Evolutionary conservation across 2,329 filamentous ascomycete genomes (phyloP).

Genomic region (Elsinoe ampelina): DNA sequence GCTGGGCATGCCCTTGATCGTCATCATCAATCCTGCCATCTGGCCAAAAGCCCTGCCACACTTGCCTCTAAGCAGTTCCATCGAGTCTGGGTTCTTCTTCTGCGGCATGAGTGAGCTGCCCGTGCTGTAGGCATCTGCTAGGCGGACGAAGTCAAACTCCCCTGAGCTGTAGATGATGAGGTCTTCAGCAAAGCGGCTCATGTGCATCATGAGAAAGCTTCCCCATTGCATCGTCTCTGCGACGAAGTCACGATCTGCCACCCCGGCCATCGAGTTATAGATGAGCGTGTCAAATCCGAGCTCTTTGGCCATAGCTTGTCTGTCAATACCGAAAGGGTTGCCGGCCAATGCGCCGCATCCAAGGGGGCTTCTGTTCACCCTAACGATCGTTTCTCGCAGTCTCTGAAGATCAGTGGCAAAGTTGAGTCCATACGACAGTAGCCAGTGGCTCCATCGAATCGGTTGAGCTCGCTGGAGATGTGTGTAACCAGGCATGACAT

Average conservation of each 20-base stretch:
- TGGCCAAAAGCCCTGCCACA: constrained; percentile 68
- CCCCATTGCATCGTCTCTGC: constrained; percentile 75
- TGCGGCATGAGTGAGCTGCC: constrained; percentile 72
- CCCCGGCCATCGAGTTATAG: constrained; percentile 68
- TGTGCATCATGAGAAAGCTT: constrained; percentile 66
- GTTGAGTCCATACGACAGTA: constrained; percentile 63
- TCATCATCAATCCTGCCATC: constrained; percentile 71
- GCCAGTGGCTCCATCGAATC: constrained; percentile 73
- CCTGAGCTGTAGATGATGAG: constrained; percentile 71
- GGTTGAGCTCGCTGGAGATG: constrained; percentile 77
- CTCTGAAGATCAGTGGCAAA: constrained; percentile 70
- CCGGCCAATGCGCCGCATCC: constrained; percentile 71
- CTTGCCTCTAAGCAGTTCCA: constrained; percentile 71
- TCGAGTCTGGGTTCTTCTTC: constrained; percentile 72
- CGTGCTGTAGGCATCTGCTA: constrained; percentile 73
- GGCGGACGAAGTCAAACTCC: constrained; percentile 65
- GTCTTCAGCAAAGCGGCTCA: constrained; percentile 75
- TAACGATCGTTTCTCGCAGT: constrained; percentile 59
- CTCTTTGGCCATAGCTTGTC: constrained; percentile 68
- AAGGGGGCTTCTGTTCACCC: constrained; percentile 64
- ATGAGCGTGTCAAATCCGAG: constrained; percentile 68
- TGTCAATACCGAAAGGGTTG: constrained; percentile 73
- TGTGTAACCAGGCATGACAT: constrained; percentile 81
- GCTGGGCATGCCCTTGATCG: constrained; percentile 63
- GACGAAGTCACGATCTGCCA: constrained; percentile 73